phyloP scores from a whole-genome alignment of 2,329 filamentous ascomycete genomes.

The Exophiala calicioides region DNA sequence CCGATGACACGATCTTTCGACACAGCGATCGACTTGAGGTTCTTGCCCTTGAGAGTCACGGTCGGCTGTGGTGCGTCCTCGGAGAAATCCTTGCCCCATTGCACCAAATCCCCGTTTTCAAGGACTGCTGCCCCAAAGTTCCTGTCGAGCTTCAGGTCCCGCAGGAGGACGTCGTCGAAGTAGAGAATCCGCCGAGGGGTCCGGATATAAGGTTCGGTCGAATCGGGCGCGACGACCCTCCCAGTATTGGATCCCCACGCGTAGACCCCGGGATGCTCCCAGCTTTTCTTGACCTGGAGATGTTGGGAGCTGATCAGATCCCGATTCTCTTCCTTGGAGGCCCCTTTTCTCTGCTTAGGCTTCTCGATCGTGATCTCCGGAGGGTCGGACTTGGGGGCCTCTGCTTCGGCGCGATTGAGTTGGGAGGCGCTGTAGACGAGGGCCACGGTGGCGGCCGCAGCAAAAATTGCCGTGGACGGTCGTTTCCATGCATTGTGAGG shows the following conservation, averaged over 20 bases:
- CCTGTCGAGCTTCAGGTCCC: conserved; percentile 82
- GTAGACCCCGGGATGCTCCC: conserved; percentile 83
- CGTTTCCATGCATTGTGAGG: conserved; percentile 22
- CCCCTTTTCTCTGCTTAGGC: conserved; percentile 55
- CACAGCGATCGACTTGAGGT: conserved; percentile 72
- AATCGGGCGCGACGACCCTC: conserved; percentile 81
- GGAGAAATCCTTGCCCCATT: conserved; percentile 84
- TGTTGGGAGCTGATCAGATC: conserved; percentile 82
- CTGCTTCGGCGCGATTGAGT: conserved; percentile 48
- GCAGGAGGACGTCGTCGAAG: conserved; percentile 80
- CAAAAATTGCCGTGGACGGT: conserved; percentile 41
- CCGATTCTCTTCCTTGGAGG: conserved; percentile 69
- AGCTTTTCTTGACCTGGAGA: conserved; percentile 79
- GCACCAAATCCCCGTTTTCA: conserved; percentile 82
- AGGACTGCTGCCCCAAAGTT: conserved; percentile 83
- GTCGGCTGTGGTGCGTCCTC: conserved; percentile 63
- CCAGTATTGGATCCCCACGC: conserved; percentile 89
- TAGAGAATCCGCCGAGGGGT: conserved; percentile 73
- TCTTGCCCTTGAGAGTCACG: conserved; percentile 75
- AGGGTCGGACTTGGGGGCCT: conserved; percentile 44
- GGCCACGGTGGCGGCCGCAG: conserved; percentile 42
- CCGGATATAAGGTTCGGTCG: conserved; percentile 75
- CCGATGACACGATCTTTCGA: conserved; percentile 83
- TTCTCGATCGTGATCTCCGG: conserved; percentile 69
- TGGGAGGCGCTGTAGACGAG: conserved; percentile 38